These are phyloP conservation scores for Kondoa malvinella DNA, from an alignment of 768 basidiomycete genomes.

Conservation along the genomic window DNA sequence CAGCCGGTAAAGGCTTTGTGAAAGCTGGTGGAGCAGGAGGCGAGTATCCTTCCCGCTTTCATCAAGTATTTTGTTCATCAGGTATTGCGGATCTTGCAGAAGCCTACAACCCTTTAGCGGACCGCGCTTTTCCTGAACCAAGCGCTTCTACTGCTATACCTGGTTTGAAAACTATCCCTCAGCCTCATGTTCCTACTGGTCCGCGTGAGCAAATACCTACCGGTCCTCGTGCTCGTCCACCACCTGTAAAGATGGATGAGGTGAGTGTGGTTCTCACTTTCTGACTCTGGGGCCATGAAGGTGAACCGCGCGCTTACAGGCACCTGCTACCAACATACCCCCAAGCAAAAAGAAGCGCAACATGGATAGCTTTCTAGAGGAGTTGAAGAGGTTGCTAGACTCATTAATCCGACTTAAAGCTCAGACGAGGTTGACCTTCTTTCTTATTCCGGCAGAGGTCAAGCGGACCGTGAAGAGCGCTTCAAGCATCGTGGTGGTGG, in stretches of 20 bases:
- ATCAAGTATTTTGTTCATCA: too few species aligned
- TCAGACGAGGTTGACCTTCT: constrained; percentile 1
- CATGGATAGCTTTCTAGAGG: constrained; percentile 90
- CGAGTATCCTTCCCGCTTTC: constrained; percentile 37
- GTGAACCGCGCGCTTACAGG: too few species aligned
- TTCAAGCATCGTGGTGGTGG: constrained; percentile 38
- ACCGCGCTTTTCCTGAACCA: neutral
- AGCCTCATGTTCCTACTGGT: constrained; percentile 5
- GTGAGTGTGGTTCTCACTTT: too few species aligned
- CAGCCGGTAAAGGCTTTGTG: constrained; percentile 41
- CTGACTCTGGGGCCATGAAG: too few species aligned
- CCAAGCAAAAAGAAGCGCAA: constrained; percentile 66
- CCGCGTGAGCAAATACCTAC: constrained; percentile 1
- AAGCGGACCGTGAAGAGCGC: constrained; percentile 74
- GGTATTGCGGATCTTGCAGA: too few species aligned
- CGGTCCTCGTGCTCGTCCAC: neutral
- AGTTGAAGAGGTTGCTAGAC: constrained; percentile 63
- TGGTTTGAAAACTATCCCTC: too few species aligned
- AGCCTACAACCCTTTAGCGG: constrained; percentile 9
- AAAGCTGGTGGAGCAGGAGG: constrained; percentile 42
- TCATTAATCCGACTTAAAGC: neutral
- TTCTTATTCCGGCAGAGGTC: constrained; percentile 59
- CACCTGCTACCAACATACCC: too few species aligned
- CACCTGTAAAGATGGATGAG: neutral
- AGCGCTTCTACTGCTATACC: neutral